Evolutionary conservation across 1,139 yeast species (phyloP).

Genomic region (Taphrina betulina): DNA sequence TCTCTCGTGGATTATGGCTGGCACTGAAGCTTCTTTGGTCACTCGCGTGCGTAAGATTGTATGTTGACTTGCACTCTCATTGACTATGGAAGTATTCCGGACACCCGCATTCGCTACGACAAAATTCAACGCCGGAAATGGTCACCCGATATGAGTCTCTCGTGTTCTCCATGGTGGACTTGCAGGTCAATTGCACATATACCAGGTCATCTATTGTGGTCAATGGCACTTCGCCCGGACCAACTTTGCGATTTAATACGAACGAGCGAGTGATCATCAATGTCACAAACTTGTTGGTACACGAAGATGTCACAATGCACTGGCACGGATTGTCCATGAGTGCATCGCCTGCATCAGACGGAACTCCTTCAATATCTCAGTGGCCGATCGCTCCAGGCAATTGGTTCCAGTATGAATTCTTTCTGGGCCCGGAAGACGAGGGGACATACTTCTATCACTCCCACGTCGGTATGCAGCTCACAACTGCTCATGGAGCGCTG

Average conservation of each 20-base stretch:
- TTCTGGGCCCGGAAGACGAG: conserved; percentile 51
- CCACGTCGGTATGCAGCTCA: conserved; percentile 57
- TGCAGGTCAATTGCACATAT: conserved; percentile 16
- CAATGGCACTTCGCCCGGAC: conserved; percentile 32
- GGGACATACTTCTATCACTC: conserved; percentile 68
- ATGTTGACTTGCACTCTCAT: no score
- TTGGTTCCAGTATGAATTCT: conserved; percentile 50
- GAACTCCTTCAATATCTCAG: conserved; percentile 60
- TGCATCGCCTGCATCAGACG: conserved; percentile 52
- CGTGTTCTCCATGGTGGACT: conserved; percentile 2
- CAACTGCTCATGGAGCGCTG: conserved; percentile 61
- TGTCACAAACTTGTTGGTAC: conserved; percentile 16
- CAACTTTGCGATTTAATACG: conserved; percentile 11
- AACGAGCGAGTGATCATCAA: conserved; percentile 16
- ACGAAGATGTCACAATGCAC: conserved; percentile 28
- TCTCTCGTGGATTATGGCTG: no score
- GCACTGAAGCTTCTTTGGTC: no score
- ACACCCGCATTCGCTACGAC: no score
- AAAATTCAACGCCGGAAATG: no score
- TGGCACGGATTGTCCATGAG: conserved; percentile 33
- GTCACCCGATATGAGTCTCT: conserved; percentile 11
- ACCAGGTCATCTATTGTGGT: conserved; percentile 18
- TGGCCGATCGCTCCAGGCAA: conserved; percentile 56
- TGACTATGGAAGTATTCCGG: no score
- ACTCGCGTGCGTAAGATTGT: no score